Evolutionary conservation across 1,139 yeast genomes (phyloP), one percentile per base, ranked within the genome.

Genomic region (Kodamaea arcana): DNA sequence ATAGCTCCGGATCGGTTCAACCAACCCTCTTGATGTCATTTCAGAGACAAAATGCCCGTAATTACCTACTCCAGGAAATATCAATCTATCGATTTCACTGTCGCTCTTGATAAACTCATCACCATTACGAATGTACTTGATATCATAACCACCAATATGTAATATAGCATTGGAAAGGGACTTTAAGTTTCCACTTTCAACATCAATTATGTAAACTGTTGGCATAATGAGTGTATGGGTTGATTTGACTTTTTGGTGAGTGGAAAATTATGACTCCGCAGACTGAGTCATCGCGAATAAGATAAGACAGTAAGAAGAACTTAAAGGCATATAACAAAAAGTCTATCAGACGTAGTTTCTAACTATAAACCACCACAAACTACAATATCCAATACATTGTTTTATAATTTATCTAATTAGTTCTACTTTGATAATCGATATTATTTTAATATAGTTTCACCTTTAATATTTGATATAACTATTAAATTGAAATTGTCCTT

Each of bases 21-120:
- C 77, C 39, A 92, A 77, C 0, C 80, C 76, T 41, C 84, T 70
- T 3, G 66, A 66, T 35, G 70, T 72, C 34, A 92, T 59, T 47
- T 84, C 78, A 35, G 75, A 76, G 42, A 88, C 87, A 56, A 92
- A 90, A 56, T 92, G 97, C 27, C 95, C 98, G 58, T 79, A 92
- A 56, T 88, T 90, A 18, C 98, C 98, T 4, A 92, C 98, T 17
- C 98, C 98, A 11, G 98, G 98, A 28, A 92, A 72, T 37, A 85
- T 67, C 42, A 85, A 62, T 49, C 66, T 77, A 30, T 68, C 63
- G 32, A 83, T 81, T 11, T 63, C 53, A n/a, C 53, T 39, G 28
- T 78, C 58, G 31, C 62, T 60, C 57, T 45, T 31, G 8, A 43
- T 33, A 38, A 69, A 69, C 30, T 69, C 74, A 21, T 52, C 52